A percentile compares a stretch with the other conserved stretches of the same genome.
phyloP scores from a whole-genome alignment of 2,329 filamentous ascomycete species.

The Leptographium radiaticola region DNA sequence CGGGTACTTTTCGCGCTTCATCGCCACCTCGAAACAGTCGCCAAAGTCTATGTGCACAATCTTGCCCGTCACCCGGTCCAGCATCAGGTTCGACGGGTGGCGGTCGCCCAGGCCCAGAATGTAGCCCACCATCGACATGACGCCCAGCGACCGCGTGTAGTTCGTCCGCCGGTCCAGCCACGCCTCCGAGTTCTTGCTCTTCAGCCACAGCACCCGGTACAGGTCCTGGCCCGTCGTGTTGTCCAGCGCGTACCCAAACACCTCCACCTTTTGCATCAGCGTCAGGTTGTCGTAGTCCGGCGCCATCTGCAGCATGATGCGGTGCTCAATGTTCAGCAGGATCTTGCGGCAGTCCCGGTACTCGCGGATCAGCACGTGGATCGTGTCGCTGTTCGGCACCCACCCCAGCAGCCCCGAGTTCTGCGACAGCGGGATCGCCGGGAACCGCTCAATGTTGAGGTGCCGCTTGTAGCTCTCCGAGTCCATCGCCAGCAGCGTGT shows the following conservation, averaged over 20 bases:
- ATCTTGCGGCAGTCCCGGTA: slow-evolving; percentile 97
- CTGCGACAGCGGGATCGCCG: slow-evolving; percentile 92
- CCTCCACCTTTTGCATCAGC: slow-evolving; percentile 99
- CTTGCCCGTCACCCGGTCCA: slow-evolving; percentile 90
- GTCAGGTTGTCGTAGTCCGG: slow-evolving; percentile 98
- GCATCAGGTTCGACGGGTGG: slow-evolving; percentile 95
- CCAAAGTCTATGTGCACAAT: slow-evolving; percentile 99
- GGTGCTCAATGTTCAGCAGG: slow-evolving; percentile 94
- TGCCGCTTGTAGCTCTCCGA: slow-evolving; percentile 95
- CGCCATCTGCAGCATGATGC: slow-evolving; percentile 99
- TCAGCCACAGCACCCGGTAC: slow-evolving; percentile 95
- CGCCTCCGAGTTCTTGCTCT: slow-evolving; percentile 94
- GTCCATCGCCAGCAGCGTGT: slow-evolving; percentile 86
- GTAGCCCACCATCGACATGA: slow-evolving; percentile 99
- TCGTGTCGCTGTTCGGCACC: slow-evolving; percentile 94
- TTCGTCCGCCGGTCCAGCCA: slow-evolving; percentile 98
- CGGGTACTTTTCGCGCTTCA: slow-evolving; percentile 98
- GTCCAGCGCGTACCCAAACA: slow-evolving; percentile 97
- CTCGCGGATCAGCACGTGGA: slow-evolving; percentile 92
- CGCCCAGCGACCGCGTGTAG: slow-evolving; percentile 89
- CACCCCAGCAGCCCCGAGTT: slow-evolving; percentile 91
- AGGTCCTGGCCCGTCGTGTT: slow-evolving; percentile 98
- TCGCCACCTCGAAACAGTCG: slow-evolving; percentile 98
- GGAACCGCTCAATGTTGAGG: slow-evolving; percentile 89
- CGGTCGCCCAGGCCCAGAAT: slow-evolving; percentile 93